phyloP scores from a whole-genome alignment of 129 eudicot genomes.

The Escallonia rubra region DNA sequence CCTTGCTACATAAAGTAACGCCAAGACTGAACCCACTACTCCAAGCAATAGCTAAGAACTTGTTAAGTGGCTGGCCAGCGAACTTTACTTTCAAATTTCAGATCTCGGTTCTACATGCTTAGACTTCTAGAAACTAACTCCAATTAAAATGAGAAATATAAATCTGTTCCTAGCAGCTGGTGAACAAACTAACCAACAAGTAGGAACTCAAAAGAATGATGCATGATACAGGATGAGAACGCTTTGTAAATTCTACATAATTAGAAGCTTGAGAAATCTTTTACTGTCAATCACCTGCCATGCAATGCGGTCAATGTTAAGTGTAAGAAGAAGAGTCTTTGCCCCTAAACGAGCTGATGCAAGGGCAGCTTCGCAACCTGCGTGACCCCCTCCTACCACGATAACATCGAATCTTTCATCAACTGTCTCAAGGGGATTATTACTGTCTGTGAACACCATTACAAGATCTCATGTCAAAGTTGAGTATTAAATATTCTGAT shows the following conservation, averaged over 20 bases:
- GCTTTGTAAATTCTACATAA: neutral
- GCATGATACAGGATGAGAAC: neutral
- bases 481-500: too few species aligned
- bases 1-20: neutral
- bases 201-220: too few species aligned
- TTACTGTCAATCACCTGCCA: constrained; percentile 77
- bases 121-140: neutral
- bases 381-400: constrained; percentile 99
- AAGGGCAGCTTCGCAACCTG: constrained; percentile 99
- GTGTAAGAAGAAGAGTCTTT: constrained; percentile 86
- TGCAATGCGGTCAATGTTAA: constrained; percentile 94
- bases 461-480: too few species aligned
- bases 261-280: neutral
- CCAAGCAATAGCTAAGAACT: neutral
- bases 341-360: constrained; percentile 97
- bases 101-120: neutral
- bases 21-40: neutral
- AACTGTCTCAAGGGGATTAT: constrained; percentile 27
- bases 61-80: neutral
- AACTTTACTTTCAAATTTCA: neutral
- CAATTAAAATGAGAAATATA: neutral
- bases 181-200: neutral
- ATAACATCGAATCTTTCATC: constrained; percentile 86
- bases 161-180: neutral
- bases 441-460: neutral